Base-by-base conservation (phyloP, 352 stramenopile species). In the Phytophthora boehmeriae region DNA sequence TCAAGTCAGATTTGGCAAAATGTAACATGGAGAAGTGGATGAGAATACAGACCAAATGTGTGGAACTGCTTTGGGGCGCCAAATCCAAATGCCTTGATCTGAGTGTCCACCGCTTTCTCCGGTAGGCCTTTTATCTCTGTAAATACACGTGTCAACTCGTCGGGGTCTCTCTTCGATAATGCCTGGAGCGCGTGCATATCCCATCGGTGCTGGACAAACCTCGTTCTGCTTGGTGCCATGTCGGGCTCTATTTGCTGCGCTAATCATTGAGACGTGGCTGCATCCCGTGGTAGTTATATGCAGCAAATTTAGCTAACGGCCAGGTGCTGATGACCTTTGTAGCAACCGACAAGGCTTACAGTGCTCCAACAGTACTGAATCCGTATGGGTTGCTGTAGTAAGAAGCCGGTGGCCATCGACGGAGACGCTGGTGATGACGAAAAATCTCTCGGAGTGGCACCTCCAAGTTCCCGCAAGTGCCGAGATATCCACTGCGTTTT, bases 341-440 rank as follows among this genome's bases (percentile, higher is more conserved):
- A 25, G 25, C 42, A 35, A 49, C 17, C 5, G 20, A 34, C 20
- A 49, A 49, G 2, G 14, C 39, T 4, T 46, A 56, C 54, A 50
- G 49, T 9, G 41, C 17, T 51, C 10, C n/a, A 58, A 48, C 19
- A 23, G 22, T 25, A 20, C n/a, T 50, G 32, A 44, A 41, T 9
- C 35, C 55, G 6, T 20, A 92, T 93, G 85, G 82, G 82, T 5
- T 92, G 85, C 65, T 92, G 80, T 66, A 81, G 66, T 38, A 90
- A 76, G 47, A 70, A 85, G 43, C 49, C 80, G 9, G 80, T 89
- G 9, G 54, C 57, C 0, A 67, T 75, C 25, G 73, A 68, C 8
- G 71, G 68, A 43, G 62, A 52, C 0, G 64, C 63, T 20, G 50
- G 61, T 41, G 44, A 60, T 3, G 54, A 59, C 16, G 55, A 54